Evolutionary conservation across 495 filamentous ascomycete genomes (phyloP), one percentile per base, ranked within the genome.

Genomic region (Rostrohypoxylon terebratum): DNA sequence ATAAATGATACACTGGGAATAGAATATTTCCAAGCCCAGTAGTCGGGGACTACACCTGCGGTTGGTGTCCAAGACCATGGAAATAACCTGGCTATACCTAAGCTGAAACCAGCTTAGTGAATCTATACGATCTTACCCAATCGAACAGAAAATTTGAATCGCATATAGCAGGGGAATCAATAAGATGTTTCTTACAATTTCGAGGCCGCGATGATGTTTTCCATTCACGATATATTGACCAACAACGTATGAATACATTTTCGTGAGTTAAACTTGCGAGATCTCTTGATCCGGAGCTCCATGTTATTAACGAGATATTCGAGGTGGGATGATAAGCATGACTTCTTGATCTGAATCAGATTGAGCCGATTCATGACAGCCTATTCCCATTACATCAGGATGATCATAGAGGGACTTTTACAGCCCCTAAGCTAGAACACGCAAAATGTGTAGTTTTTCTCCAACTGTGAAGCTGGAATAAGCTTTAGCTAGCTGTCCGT

Each of bases 1-100:
- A 44, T 28, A 4, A 9, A 31, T 25, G 1, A 13, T 16, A 65
- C 7, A 23, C 5, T 18, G 5, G 5, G 10, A 18, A 55, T 23
- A 20, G 45, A 18, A 38, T 9, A 55, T 57, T 31, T 21, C 38
- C 44, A 55, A 55, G 18, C 34, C 48, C 11, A 55, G 18, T 23
- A 61, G 38, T 28, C 31, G 3, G 50, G 59, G 40, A 10, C n/a
- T 20, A 18, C 40, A 8, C 23, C 33, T 59, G 20, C 34, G 42
- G 20, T 18, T 14, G 16, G 47, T 38, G 1, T 6, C 57, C 48
- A 13, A 20, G 8, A 16, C 57, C 65, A 55, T 31, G 47, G 47
- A 6, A 61, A 55, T 68, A 68, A 42, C 45, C 34, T 33, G 21
- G 45, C 16, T 42, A 9, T 34, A 16, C n/a, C 36, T 34, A 25